These are phyloP conservation scores for Ligustrum vulgare DNA, from an alignment of 257 asterid genomes.

Conservation along the genomic window DNA sequence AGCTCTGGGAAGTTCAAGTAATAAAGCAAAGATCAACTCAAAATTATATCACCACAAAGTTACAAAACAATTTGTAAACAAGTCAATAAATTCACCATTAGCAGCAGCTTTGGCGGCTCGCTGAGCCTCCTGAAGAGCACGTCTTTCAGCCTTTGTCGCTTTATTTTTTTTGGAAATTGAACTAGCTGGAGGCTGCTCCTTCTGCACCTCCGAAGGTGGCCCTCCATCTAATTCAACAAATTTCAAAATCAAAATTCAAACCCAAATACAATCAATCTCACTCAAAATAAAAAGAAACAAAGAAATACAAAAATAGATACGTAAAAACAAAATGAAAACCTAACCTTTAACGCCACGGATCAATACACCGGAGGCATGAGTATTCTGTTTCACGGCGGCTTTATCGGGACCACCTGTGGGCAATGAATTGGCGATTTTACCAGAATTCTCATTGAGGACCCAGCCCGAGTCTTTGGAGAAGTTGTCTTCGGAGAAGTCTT, in stretches of 20 bases:
- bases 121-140: conserved; percentile 92
- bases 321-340: neutral
- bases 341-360: conserved; percentile 42
- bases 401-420: conserved; percentile 57
- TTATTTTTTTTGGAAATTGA: conserved; percentile 72
- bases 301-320: neutral
- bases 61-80: no score
- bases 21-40: neutral
- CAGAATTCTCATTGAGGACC: conserved; percentile 46
- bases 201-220: conserved; percentile 41
- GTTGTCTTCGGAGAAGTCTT: conserved; percentile 52
- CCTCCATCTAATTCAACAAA: conserved; percentile 50
- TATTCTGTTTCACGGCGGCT: conserved; percentile 45
- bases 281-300: neutral
- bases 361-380: neutral
- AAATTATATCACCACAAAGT: neutral
- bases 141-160: conserved; percentile 86
- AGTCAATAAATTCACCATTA: conserved; percentile 44
- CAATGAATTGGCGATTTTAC: conserved; percentile 63
- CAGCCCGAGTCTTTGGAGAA: conserved; percentile 33
- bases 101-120: conserved; percentile 89
- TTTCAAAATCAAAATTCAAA: neutral
- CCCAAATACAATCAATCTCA: neutral
- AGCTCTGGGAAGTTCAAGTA: neutral
- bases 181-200: conserved; percentile 43